These are phyloP conservation scores for Phialocephala sp. DNA, from an alignment of 2,329 filamentous ascomycete species.

Conservation along the genomic window DNA sequence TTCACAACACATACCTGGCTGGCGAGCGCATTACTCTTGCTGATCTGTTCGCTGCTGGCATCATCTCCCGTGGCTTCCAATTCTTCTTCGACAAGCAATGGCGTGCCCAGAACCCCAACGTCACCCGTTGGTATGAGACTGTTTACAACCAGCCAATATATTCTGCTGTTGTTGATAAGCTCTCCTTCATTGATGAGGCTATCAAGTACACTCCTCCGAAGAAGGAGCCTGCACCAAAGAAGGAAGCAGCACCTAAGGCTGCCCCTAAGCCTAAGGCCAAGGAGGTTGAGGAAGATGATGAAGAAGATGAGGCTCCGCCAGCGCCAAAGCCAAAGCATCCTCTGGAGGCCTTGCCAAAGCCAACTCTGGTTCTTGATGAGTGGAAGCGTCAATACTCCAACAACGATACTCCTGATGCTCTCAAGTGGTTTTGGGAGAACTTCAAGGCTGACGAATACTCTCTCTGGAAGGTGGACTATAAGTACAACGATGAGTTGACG, in stretches of 20 bases:
- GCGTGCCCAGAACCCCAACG: conserved; percentile 81
- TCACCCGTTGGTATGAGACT: conserved; percentile 93
- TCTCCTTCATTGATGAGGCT: conserved; percentile 82
- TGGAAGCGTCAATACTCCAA: conserved; percentile 99
- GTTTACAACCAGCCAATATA: conserved; percentile 92
- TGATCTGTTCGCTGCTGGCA: conserved; percentile 82
- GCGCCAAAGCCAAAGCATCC: conserved; percentile 97
- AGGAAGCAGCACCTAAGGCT: conserved; percentile 63
- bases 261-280: conserved; percentile 52
- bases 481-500: conserved; percentile 98
- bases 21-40: conserved; percentile 97
- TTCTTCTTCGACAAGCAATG: conserved; percentile 93
- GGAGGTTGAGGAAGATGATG: conserved; percentile 63
- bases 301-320: conserved; percentile 61
- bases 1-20: conserved; percentile 94
- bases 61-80: conserved; percentile 88
- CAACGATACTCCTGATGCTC: conserved; percentile 80
- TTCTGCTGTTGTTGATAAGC: conserved; percentile 76
- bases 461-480: conserved; percentile 93
- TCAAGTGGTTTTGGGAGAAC: conserved; percentile 99
- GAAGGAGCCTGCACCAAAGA: conserved; percentile 72
- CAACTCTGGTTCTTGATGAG: conserved; percentile 87
- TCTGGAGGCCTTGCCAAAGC: conserved; percentile 79
- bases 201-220: conserved; percentile 77
- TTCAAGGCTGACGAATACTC: conserved; percentile 94